Evolutionary conservation across 768 basidiomycete species (phyloP), one percentile per base, ranked within the genome.

Genomic region (Mycena metata): DNA sequence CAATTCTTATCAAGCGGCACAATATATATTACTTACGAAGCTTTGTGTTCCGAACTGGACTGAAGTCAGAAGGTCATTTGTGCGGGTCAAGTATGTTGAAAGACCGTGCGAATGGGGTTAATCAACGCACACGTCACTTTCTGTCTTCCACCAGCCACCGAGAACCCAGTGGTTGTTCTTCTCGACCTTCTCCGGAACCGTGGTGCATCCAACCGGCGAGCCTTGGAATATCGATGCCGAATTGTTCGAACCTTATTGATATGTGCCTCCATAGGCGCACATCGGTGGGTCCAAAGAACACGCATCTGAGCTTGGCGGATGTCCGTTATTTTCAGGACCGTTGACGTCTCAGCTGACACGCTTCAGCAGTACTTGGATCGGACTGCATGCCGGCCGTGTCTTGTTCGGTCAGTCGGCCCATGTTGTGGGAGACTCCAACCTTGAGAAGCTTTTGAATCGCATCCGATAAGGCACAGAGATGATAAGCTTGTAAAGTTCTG

Each of bases 1-100:
- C 61, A 58, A 52, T 64, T 33, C n/a, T 42, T 69, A 69, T 69
- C 67, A 52, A n/a, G 17, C 41, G 19, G 21, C 21, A 54, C 33
- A 55, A 30, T 51, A 21, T 51, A 42, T 58, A 52, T 58, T 39
- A 39, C 62, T 67, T 61, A 67, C 60, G 66, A 61, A 60, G 46
- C 43, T 58, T 35, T 9, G 30, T 16, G n/a, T 19, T 41, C 21
- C 5, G 36, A 55, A 9, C 58, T 39, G 39, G 10, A 65, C 42
- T 30, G 13, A 35, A 46, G 62, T 69, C 60, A 63, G 68, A 62
- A 42, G 63, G 55, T 13, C 66, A 43, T 45, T 60, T 62, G 30
- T 56, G 15, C 50, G 56, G 47, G n/a, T n/a, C n/a, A n/a, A 19
- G 50, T 26, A 57, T 50, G 36, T 46, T 45, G 30, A 67, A 35